phyloP scores from a whole-genome alignment of 1,284 basidiomycete species.

The Pascua sp. region DNA sequence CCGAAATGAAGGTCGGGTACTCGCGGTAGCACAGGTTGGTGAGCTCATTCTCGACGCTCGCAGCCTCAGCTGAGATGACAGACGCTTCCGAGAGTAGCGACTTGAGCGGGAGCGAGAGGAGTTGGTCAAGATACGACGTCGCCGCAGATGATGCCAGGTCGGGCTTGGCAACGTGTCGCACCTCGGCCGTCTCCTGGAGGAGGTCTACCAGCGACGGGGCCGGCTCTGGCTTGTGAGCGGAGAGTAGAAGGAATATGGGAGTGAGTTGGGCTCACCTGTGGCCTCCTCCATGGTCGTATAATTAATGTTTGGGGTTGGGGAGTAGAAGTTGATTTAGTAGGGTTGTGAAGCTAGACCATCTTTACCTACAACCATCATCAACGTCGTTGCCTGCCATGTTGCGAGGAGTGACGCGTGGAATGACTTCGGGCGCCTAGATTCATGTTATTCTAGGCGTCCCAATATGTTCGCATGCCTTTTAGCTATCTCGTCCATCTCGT shows the following conservation, averaged over 20 bases:
- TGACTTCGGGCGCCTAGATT: no score
- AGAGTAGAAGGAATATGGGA: background rate
- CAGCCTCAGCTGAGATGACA: conserved; percentile 69
- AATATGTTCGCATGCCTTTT: no score
- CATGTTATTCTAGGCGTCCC: no score
- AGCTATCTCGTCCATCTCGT: no score
- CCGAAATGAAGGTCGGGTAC: conserved; percentile 79
- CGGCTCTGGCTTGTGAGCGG: conserved; percentile 12
- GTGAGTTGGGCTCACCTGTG: conserved; percentile 8
- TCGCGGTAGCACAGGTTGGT: conserved; percentile 82
- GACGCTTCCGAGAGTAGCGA: conserved; percentile 68
- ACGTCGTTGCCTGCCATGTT: no score
- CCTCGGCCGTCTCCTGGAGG: conserved; percentile 20
- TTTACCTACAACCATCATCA: no score
- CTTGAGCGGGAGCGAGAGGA: conserved; percentile 63
- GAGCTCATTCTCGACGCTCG: conserved; percentile 77
- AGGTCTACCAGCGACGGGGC: conserved; percentile 32
- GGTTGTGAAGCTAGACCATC: no score
- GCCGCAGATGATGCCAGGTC: conserved; percentile 26
- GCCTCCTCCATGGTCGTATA: conserved; percentile 21
- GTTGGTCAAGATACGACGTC: conserved; percentile 49
- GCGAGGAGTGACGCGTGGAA: background rate
- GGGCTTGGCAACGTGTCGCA: conserved; percentile 6
- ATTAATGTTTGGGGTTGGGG: background rate
- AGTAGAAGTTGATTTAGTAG: background rate